phyloP scores from a whole-genome alignment of 129 eudicot species.

The Artemisia argyi region DNA sequence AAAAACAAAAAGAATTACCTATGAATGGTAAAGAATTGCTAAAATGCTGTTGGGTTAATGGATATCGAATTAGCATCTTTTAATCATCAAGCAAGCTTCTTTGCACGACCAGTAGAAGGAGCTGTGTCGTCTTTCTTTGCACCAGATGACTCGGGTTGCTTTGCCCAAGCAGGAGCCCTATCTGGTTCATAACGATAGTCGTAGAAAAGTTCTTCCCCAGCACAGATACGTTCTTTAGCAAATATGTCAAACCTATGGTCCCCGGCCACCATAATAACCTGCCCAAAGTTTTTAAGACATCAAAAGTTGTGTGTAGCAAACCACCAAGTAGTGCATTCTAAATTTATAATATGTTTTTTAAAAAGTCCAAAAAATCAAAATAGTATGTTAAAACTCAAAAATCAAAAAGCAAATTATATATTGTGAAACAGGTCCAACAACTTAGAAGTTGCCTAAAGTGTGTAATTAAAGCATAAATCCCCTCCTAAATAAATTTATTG shows the following conservation, averaged over 20 bases:
- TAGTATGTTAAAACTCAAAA: too few species aligned
- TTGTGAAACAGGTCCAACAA: too few species aligned
- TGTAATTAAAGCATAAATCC: too few species aligned
- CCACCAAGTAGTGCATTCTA: too few species aligned
- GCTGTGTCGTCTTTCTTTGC: constrained; percentile 67
- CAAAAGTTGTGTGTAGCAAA: neutral
- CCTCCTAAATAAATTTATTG: too few species aligned
- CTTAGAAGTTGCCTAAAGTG: too few species aligned
- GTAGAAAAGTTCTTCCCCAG: constrained; percentile 91
- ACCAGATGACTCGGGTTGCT: constrained; percentile 84
- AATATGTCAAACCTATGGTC: constrained; percentile 97
- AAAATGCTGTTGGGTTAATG: constrained; percentile 22
- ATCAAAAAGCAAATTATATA: too few species aligned
- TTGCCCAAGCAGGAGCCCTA: constrained; percentile 96
- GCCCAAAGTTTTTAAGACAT: constrained; percentile 23
- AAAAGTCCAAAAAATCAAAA: neutral
- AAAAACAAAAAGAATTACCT: constrained; percentile 26
- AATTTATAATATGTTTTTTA: neutral
- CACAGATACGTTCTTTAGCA: constrained; percentile 85
- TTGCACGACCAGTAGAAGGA: constrained; percentile 88
- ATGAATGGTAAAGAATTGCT: constrained; percentile 29
- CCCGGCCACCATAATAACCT: constrained; percentile 98
- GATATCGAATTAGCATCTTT: neutral
- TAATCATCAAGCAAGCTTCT: constrained; percentile 67
- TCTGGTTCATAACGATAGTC: constrained; percentile 95